phyloP scores from a whole-genome alignment of 768 basidiomycete genomes.

The Russula virescens region DNA sequence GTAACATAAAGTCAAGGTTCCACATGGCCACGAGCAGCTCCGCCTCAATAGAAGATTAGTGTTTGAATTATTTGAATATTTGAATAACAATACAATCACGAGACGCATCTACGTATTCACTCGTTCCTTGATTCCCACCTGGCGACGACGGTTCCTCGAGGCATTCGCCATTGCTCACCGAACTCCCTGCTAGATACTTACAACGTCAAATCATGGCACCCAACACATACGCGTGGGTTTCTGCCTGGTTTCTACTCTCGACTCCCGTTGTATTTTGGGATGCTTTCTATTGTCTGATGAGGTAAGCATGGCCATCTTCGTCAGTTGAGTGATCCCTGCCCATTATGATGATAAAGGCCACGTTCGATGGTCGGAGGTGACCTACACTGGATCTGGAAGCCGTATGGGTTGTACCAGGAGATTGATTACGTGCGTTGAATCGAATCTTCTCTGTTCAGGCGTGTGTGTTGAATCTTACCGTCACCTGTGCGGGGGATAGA shows the following conservation, averaged over 20 bases:
- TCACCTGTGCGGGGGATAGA: constrained; percentile 33
- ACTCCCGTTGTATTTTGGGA: constrained; percentile 72
- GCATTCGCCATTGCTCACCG: background rate
- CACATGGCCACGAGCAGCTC: too few relatives aligned
- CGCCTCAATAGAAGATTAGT: too few relatives aligned
- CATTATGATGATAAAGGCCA: constrained; percentile 53
- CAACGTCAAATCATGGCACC: constrained; percentile 24
- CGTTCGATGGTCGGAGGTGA: constrained; percentile 85
- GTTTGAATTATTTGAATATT: too few relatives aligned
- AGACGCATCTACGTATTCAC: too few relatives aligned
- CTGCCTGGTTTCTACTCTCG: constrained; percentile 45
- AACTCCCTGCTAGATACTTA: background rate
- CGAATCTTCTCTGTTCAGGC: constrained; percentile 7
- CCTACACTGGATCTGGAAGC: constrained; percentile 87
- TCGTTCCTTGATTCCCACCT: background rate
- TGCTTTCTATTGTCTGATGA: constrained; percentile 72
- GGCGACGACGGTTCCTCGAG: background rate
- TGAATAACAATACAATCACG: too few relatives aligned
- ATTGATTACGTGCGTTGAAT: constrained; percentile 39
- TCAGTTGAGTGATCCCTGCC: background rate
- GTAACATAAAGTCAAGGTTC: too few relatives aligned
- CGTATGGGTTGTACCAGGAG: constrained; percentile 74
- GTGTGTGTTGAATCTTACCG: background rate
- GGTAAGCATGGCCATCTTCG: constrained; percentile 42
- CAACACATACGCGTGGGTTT: constrained; percentile 27